Evolutionary conservation across 805 yeast genomes (phyloP).

Genomic region (Lipomyces yamanashiensis): DNA sequence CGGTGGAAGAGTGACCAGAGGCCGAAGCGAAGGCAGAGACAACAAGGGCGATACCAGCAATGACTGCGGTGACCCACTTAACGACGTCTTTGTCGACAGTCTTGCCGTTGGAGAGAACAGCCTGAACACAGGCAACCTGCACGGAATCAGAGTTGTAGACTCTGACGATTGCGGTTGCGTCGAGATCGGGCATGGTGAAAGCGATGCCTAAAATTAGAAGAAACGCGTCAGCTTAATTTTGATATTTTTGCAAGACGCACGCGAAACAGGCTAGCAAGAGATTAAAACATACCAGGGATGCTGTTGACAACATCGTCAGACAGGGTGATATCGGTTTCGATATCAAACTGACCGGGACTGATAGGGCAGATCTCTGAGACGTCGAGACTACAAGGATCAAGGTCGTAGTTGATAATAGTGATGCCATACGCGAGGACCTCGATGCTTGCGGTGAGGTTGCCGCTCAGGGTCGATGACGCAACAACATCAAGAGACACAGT

Average conservation of each 20-base stretch:
- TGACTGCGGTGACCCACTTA: slow-evolving; percentile 94
- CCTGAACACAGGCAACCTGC: slow-evolving; percentile 86
- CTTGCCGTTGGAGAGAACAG: slow-evolving; percentile 81
- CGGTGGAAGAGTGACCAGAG: slow-evolving; percentile 87
- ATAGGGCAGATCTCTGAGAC: slow-evolving; percentile 77
- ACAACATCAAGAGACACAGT: slow-evolving; percentile 69
- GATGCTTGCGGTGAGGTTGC: slow-evolving; percentile 68
- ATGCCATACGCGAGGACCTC: slow-evolving; percentile 82
- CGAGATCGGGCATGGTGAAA: slow-evolving; percentile 89
- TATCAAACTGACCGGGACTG: slow-evolving; percentile 81
- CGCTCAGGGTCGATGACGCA: slow-evolving; percentile 78
- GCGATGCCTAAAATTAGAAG: slow-evolving; percentile 54
- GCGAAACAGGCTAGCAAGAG: background rate
- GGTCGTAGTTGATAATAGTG: slow-evolving; percentile 56
- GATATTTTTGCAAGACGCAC: background rate
- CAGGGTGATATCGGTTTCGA: slow-evolving; percentile 57
- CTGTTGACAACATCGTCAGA: slow-evolving; percentile 50
- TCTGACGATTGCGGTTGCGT: slow-evolving; percentile 82
- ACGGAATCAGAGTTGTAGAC: slow-evolving; percentile 55
- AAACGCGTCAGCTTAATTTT: background rate
- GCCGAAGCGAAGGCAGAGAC: slow-evolving; percentile 87
- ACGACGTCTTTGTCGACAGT: slow-evolving; percentile 93
- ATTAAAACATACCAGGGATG: slow-evolving; percentile 59
- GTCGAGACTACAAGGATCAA: slow-evolving; percentile 68
- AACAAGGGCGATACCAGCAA: slow-evolving; percentile 83